Evolutionary conservation across 805 yeast genomes (phyloP).

Genomic region (Pichia phayaonensis): DNA sequence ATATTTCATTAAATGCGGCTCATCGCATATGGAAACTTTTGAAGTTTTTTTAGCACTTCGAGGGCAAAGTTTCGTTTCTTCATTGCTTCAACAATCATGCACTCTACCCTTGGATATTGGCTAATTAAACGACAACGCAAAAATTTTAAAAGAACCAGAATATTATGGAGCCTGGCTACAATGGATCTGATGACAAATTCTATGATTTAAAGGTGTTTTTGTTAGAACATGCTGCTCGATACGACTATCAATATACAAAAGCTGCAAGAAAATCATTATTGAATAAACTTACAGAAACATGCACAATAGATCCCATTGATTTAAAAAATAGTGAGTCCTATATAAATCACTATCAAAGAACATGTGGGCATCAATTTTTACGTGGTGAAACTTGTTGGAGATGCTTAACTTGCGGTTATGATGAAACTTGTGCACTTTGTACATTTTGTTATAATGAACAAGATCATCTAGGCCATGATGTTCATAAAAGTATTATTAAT

Average conservation of each 20-base stretch:
- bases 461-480: conserved; percentile 66
- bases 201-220: conserved; percentile 2
- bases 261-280: conserved; percentile 2
- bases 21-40: not conserved
- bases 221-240: conserved; percentile 2
- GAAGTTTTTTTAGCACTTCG: not conserved
- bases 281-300: conserved; percentile 1
- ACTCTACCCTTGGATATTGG: not conserved
- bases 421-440: conserved; percentile 82
- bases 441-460: conserved; percentile 63
- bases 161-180: not conserved
- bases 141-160: not conserved
- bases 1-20: not conserved
- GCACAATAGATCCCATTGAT: conserved; percentile 4
- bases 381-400: conserved; percentile 79
- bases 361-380: conserved; percentile 66
- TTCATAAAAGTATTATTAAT: conserved; percentile 54
- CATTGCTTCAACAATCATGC: not conserved
- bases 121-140: not conserved
- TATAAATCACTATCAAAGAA: conserved; percentile 49
- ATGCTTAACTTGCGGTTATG: conserved; percentile 68
- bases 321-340: conserved; percentile 18
- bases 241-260: conserved; percentile 10
- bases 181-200: not conserved
- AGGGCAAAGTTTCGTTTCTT: not conserved